Conservation (phyloP, 2,329 filamentous ascomycete genomes). For the Botrytis pseudocinerea region DNA sequence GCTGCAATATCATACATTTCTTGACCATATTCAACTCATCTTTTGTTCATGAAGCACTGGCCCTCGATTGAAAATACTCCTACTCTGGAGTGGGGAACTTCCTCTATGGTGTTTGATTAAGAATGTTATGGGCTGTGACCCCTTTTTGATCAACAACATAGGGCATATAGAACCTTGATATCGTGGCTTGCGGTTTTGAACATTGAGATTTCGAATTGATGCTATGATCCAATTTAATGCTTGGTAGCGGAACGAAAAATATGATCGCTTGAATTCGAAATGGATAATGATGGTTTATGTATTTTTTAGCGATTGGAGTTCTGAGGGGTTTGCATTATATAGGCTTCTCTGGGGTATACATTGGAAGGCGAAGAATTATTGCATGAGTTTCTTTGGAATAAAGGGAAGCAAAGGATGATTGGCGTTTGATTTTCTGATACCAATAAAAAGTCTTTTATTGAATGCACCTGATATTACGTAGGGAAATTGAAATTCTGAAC, state of each 20-base stretch:
- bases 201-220: not conserved
- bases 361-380: not conserved
- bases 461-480: not conserved
- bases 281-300: slow-evolving; percentile 5
- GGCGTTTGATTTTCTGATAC: not conserved
- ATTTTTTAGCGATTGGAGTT: not conserved
- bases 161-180: slow-evolving; percentile 17
- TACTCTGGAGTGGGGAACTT: slow-evolving; percentile 11
- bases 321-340: not conserved
- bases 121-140: not conserved
- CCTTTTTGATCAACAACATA: slow-evolving; percentile 8
- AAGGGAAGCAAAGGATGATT: not conserved
- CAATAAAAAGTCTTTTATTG: not conserved
- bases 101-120: slow-evolving; percentile 8
- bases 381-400: not conserved
- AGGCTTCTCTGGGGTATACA: not conserved
- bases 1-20: not conserved
- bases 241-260: not conserved
- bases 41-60: not conserved
- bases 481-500: not conserved
- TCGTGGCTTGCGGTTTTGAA: not conserved
- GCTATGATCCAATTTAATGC: not conserved
- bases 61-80: not conserved
- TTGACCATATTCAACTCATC: not conserved
- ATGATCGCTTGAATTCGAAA: not conserved